Evolutionary conservation across 176 grass and related monocot genomes (phyloP).

Genomic region (Aegilops sharonensis): DNA sequence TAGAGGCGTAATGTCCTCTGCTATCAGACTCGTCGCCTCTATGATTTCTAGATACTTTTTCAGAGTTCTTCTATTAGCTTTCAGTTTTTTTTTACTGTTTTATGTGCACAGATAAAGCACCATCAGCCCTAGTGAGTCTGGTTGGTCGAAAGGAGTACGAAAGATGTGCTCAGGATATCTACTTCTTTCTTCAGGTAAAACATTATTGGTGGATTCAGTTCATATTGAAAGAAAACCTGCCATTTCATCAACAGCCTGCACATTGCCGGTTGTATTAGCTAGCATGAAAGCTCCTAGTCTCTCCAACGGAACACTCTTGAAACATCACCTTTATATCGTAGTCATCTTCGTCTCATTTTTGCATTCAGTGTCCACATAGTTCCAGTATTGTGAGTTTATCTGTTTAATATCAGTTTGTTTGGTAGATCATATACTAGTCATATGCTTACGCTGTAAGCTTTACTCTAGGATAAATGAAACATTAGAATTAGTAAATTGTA

Average conservation of each 20-base stretch:
- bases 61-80: neutral
- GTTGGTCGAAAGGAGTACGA: constrained; percentile 97
- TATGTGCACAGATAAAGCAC: constrained; percentile 69
- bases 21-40: neutral
- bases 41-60: neutral
- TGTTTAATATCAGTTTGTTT: neutral
- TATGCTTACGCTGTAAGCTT: neutral
- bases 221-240: neutral
- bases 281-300: neutral
- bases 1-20: constrained; percentile 8
- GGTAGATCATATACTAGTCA: neutral
- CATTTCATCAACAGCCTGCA: neutral
- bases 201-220: constrained; percentile 1
- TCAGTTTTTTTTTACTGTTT: neutral
- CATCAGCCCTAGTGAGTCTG: constrained; percentile 73
- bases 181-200: constrained; percentile 97
- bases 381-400: neutral
- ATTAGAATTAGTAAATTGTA: neutral
- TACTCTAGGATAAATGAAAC: neutral
- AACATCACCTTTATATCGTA: neutral
- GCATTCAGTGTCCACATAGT: neutral
- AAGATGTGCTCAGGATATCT: constrained; percentile 85
- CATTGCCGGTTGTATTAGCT: neutral
- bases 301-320: neutral
- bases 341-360: neutral